A percentile compares a stretch with the other conserved stretches of the same genome.
phyloP scores from a whole-genome alignment of 1,284 basidiomycete species.

The Porogramme epimiltina region DNA sequence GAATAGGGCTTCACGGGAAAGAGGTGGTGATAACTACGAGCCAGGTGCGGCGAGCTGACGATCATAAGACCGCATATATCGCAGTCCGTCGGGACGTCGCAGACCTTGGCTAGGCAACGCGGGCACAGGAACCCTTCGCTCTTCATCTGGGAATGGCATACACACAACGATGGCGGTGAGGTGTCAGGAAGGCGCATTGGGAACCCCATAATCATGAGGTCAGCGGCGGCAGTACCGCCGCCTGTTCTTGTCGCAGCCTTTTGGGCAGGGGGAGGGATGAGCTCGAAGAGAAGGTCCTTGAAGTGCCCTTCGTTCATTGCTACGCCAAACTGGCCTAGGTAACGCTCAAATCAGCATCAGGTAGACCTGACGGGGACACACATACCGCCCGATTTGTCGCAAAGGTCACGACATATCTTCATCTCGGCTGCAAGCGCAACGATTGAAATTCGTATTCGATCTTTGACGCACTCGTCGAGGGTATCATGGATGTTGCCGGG shows the following conservation, averaged over 20 bases:
- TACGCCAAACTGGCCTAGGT: conserved; percentile 85
- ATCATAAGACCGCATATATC: conserved; percentile 97
- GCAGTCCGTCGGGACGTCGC: conserved; percentile 98
- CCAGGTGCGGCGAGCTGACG: conserved; percentile 96
- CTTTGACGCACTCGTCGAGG: conserved; percentile 77
- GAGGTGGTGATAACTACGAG: conserved; percentile 92
- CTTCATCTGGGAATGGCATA: conserved; percentile 90
- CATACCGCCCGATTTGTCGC: conserved; percentile 85
- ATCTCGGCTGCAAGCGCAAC: conserved; percentile 95
- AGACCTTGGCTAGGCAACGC: conserved; percentile 89
- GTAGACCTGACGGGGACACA: conserved; percentile 10
- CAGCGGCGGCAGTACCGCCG: conserved; percentile 68
- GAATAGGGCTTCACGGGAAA: conserved; percentile 87
- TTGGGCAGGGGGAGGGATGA: conserved; percentile 93
- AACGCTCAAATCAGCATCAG: conserved; percentile 13
- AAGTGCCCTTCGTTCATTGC: conserved; percentile 97
- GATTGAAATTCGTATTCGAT: conserved; percentile 88
- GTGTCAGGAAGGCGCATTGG: conserved; percentile 87
- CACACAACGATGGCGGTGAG: conserved; percentile 84
- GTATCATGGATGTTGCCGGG: conserved; percentile 97
- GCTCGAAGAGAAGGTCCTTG: conserved; percentile 92
- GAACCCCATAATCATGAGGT: conserved; percentile 99
- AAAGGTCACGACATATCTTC: conserved; percentile 93
- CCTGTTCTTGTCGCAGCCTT: conserved; percentile 57
- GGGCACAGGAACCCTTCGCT: conserved; percentile 95